Evolutionary conservation across 805 yeast genomes (phyloP).

Genomic region (Myxozyma geophila): DNA sequence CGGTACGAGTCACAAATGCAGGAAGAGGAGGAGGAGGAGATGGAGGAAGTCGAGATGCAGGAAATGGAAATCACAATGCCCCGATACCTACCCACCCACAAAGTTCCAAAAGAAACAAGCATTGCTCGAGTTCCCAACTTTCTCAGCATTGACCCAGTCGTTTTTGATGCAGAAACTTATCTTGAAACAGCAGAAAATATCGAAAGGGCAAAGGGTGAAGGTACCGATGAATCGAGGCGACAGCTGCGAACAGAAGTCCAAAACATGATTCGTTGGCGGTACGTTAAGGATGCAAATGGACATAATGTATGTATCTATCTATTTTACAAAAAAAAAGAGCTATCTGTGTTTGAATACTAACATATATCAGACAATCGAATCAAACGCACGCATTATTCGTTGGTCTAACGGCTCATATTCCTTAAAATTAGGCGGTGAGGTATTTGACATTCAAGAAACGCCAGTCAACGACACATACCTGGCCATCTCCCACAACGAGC

Average conservation of each 20-base stretch:
- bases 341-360: not conserved
- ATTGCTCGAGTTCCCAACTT: conserved; percentile 79
- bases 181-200: conserved; percentile 32
- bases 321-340: not conserved
- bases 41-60: conserved; percentile 39
- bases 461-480: conserved; percentile 73
- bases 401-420: conserved; percentile 95
- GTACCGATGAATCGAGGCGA: conserved; percentile 25
- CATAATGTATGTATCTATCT: conserved; percentile 46
- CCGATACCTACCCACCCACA: conserved; percentile 42
- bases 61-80: conserved; percentile 46
- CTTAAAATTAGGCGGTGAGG: conserved; percentile 82
- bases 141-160: conserved; percentile 78
- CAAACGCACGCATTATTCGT: conserved; percentile 85
- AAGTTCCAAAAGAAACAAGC: conserved; percentile 45
- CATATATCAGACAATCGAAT: conserved; percentile 56
- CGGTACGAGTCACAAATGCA: conserved; percentile 14
- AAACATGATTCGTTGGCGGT: conserved; percentile 93
- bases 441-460: conserved; percentile 74
- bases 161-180: conserved; percentile 75
- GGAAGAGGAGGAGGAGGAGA: conserved; percentile 34
- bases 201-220: conserved; percentile 29
- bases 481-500: conserved; percentile 69
- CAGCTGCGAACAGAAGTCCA: conserved; percentile 62
- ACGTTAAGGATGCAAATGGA: conserved; percentile 72